Evolutionary conservation across 148 eudicot species (phyloP), one percentile per base, ranked within the genome.

Genomic region (Amaranthus palmeri): DNA sequence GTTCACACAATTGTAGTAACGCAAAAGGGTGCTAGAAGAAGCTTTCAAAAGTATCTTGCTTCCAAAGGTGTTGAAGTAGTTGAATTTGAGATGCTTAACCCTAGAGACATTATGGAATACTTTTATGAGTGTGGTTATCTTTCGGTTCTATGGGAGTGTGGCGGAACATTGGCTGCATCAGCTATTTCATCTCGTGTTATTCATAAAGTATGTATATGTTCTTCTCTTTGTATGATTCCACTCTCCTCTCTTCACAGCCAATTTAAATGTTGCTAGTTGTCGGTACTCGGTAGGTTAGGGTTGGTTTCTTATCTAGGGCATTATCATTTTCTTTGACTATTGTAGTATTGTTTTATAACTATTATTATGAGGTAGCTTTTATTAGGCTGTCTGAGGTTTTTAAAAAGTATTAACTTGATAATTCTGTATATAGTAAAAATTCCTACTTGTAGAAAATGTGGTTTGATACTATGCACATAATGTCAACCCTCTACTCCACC

Each of bases 141-240:
- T 78, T 91, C 97, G 18, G 70, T 95, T 71, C 77, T 95, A 60
- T 95, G 98, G 98, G 98, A 95, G 73, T 95, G 98, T 81, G 98
- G 98, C 62, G 98, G 98, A 63, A 82, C 92, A 62, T 69, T 91
- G 73, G 91, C 98, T 80, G 97, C 98, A 41, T 83, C 96, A 73
- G 98, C 97, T 77, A 89, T 95, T 60, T 91, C 97, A 68, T 82
- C 96, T 60, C 84, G 97, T 82, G 88, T 95, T 73, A 82, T 95
- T 76, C 93, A 91, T 84, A 95, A 95, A 91, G 98, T 91, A 70
- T 41, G 69, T 58, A 17, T 56, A 43, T 18, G 48, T 54, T 43
- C 59, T 44, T 57, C 48, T 14, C 3, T 59, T 49, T 44, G 45
- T 57, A 47, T 13, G 6, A 1, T 15, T 68, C 69, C 8, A 11